phyloP scores from a whole-genome alignment of 2,329 filamentous ascomycete genomes.

The Nothophaeocryptopus gaeumannii region DNA sequence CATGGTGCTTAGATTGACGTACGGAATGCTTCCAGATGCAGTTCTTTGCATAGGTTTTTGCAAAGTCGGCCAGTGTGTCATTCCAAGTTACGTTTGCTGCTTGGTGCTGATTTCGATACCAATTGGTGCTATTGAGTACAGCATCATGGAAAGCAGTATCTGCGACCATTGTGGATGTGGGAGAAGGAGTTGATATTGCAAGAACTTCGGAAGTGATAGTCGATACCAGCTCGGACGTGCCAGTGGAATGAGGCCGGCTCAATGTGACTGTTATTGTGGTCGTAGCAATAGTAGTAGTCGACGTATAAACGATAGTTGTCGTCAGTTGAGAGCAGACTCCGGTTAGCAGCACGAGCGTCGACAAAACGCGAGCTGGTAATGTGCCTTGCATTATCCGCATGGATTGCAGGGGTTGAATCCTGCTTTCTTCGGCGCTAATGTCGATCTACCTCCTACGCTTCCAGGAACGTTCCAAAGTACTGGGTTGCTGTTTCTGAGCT shows the following conservation, averaged over 20 bases:
- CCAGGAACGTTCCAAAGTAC: too few species aligned
- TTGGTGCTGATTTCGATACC: constrained; percentile 27
- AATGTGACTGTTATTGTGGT: constrained; percentile 22
- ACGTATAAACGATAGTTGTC: constrained; percentile 13
- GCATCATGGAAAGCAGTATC: constrained; percentile 17
- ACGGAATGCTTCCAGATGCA: constrained; percentile 35
- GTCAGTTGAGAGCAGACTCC: neutral
- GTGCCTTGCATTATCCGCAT: constrained; percentile 16
- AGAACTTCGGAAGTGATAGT: neutral
- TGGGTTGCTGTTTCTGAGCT: too few species aligned
- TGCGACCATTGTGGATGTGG: constrained; percentile 11
- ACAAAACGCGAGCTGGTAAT: constrained; percentile 18
- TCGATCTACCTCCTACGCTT: constrained; percentile 3
- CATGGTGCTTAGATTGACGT: neutral
- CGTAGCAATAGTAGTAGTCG: constrained; percentile 25
- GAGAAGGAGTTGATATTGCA: neutral
- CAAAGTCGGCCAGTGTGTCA: constrained; percentile 27
- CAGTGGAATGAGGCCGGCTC: neutral
- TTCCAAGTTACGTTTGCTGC: constrained; percentile 30
- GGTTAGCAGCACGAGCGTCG: constrained; percentile 1
- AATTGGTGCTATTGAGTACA: constrained; percentile 35
- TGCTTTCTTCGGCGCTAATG: constrained; percentile 1
- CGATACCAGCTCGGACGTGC: neutral
- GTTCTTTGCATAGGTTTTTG: constrained; percentile 27
- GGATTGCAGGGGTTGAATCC: constrained; percentile 15